These are phyloP conservation scores for Diddensiella santjacobensis DNA, from an alignment of 805 yeast species.

Conservation along the genomic window DNA sequence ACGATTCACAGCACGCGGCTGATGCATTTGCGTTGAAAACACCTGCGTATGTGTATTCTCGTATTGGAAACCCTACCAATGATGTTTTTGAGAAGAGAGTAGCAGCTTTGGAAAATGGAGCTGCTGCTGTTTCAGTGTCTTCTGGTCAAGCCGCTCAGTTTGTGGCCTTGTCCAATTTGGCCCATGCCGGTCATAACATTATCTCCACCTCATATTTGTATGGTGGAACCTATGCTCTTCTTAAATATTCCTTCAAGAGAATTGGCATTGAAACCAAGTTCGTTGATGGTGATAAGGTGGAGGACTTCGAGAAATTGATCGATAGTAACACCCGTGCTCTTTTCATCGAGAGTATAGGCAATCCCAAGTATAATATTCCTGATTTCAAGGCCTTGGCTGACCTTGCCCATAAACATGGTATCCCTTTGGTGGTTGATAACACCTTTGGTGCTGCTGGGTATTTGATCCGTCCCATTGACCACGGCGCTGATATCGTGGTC, in stretches of 20 bases:
- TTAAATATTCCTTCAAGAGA: constrained; percentile 86
- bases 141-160: constrained; percentile 98
- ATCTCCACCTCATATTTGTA: constrained; percentile 82
- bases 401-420: constrained; percentile 79
- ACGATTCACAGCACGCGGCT: constrained; percentile 88
- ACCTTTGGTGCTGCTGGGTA: constrained; percentile 97
- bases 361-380: constrained; percentile 89
- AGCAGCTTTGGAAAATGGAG: constrained; percentile 90
- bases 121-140: constrained; percentile 80
- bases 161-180: constrained; percentile 74
- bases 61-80: constrained; percentile 89
- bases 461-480: constrained; percentile 76
- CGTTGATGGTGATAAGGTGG: constrained; percentile 74
- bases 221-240: constrained; percentile 96
- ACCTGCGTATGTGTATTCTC: constrained; percentile 82
- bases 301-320: constrained; percentile 64
- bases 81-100: constrained; percentile 88
- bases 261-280: constrained; percentile 83
- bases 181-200: constrained; percentile 86
- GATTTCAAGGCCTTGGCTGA: constrained; percentile 75
- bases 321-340: constrained; percentile 88
- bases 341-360: constrained; percentile 86
- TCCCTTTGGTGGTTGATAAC: constrained; percentile 91
- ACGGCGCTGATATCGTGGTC: constrained; percentile 87
- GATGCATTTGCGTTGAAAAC: constrained; percentile 80